These are phyloP conservation scores for Ascodesmis nigricans DNA, from an alignment of 495 filamentous ascomycete genomes.

Conservation along the genomic window DNA sequence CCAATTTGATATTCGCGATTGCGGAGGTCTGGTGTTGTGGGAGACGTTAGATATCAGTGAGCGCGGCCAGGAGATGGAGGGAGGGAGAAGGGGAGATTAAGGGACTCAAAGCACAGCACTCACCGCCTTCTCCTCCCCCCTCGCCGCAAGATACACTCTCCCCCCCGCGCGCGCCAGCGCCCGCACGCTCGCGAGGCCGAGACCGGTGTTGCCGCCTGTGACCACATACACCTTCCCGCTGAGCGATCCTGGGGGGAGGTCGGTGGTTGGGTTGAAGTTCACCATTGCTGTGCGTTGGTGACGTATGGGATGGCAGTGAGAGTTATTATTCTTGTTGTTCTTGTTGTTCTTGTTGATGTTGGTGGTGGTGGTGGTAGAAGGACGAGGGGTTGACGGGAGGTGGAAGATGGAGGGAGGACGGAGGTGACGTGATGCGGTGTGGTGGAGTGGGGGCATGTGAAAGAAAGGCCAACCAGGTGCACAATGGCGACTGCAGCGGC, in stretches of 20 bases:
- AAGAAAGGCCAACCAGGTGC: slow-evolving; percentile 19
- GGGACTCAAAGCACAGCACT: too few relatives aligned
- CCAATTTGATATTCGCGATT: slow-evolving; percentile 8
- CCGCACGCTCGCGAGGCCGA: slow-evolving; percentile 28
- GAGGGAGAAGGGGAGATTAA: too few relatives aligned
- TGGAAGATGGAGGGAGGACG: slow-evolving; percentile 13
- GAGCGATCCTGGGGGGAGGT: too few relatives aligned
- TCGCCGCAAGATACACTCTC: slow-evolving; percentile 33
- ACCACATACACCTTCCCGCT: too few relatives aligned
- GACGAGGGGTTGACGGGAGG: slow-evolving; percentile 16
- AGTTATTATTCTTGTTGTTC: not conserved
- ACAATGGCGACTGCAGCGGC: too few relatives aligned
- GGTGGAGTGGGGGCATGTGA: slow-evolving; percentile 10
- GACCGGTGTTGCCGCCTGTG: slow-evolving; percentile 30
- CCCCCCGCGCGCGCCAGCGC: slow-evolving; percentile 28
- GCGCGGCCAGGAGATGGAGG: too few relatives aligned
- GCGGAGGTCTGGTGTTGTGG: slow-evolving; percentile 3
- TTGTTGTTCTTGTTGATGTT: not conserved
- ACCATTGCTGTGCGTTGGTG: too few relatives aligned
- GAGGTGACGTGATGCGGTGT: slow-evolving; percentile 3
- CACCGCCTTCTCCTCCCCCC: slow-evolving; percentile 21
- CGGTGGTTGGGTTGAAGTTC: too few relatives aligned
- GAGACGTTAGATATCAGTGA: too few relatives aligned
- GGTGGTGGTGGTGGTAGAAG: slow-evolving; percentile 4
- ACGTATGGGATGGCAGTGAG: too few relatives aligned